These are phyloP conservation scores for Noccaea caerulescens DNA, from an alignment of 345 rosid genomes.

Conservation along the genomic window DNA sequence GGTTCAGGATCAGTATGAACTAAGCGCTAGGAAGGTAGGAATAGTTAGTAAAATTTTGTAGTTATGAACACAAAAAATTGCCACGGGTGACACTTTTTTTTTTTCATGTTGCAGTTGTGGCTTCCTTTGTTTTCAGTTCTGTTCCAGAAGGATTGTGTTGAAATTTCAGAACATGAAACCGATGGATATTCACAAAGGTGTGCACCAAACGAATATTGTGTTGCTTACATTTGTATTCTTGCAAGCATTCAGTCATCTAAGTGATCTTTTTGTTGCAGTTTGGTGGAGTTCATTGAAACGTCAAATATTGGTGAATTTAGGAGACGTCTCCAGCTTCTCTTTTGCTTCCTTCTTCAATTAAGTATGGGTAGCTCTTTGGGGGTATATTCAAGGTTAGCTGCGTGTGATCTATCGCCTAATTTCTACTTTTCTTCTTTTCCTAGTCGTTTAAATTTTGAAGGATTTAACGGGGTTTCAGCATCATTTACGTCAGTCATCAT, in stretches of 20 bases:
- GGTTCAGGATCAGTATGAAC: constrained; percentile 79
- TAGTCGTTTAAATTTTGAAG: constrained; percentile 10
- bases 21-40: constrained; percentile 78
- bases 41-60: constrained; percentile 12
- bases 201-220: constrained; percentile 15
- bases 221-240: constrained; percentile 30
- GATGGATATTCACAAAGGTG: constrained; percentile 77
- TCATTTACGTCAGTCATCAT: constrained; percentile 9
- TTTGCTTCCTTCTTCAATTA: constrained; percentile 81
- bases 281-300: constrained; percentile 81
- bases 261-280: constrained; percentile 56
- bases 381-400: constrained; percentile 66
- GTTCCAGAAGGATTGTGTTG: constrained; percentile 49
- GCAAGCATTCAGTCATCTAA: constrained; percentile 34
- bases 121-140: constrained; percentile 88
- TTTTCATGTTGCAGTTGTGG: constrained; percentile 79
- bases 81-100: constrained; percentile 8
- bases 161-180: constrained; percentile 48
- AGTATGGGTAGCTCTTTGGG: constrained; percentile 58
- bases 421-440: not conserved
- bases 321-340: constrained; percentile 84
- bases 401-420: constrained; percentile 17
- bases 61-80: constrained; percentile 29
- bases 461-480: constrained; percentile 19
- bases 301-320: constrained; percentile 89